These are phyloP conservation scores for Celoporthe dispersa DNA, from an alignment of 2,329 filamentous ascomycete species.

Conservation along the genomic window DNA sequence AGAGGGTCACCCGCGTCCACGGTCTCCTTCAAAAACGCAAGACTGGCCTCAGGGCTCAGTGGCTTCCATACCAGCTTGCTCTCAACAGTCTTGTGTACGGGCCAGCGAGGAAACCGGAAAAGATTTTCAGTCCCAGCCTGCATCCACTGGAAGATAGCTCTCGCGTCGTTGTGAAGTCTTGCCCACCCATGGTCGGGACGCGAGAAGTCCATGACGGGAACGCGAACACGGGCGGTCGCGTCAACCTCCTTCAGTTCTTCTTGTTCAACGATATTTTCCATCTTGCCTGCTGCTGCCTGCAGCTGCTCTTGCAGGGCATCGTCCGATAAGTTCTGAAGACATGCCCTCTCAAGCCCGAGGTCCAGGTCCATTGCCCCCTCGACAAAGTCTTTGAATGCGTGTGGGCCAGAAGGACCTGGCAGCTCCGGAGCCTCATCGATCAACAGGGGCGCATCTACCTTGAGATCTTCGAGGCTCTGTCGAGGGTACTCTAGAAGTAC, in stretches of 20 bases:
- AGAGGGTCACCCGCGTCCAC: conserved; percentile 30
- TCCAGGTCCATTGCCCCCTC: conserved; percentile 25
- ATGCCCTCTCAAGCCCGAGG: background rate
- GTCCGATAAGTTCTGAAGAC: conserved; percentile 17
- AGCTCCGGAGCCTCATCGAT: conserved; percentile 18
- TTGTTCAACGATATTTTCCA: conserved; percentile 35
- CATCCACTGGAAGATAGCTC: conserved; percentile 34
- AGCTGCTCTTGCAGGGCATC: conserved; percentile 20
- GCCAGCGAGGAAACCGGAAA: conserved; percentile 35
- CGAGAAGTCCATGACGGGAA: conserved; percentile 38
- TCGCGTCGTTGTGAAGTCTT: conserved; percentile 25
- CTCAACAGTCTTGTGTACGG: conserved; percentile 30
- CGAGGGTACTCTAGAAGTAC: background rate
- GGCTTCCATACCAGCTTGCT: conserved; percentile 37
- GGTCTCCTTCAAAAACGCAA: conserved; percentile 21
- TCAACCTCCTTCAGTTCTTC: conserved; percentile 37
- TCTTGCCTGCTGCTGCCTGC: conserved; percentile 24
- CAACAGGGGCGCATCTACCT: conserved; percentile 35
- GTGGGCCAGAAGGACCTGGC: background rate
- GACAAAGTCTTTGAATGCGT: conserved; percentile 30
- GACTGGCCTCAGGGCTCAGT: conserved; percentile 9
- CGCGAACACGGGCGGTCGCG: conserved; percentile 33
- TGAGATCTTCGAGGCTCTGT: conserved; percentile 28
- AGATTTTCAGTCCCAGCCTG: conserved; percentile 26
- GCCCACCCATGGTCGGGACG: conserved; percentile 35